Evolutionary conservation across 495 filamentous ascomycete genomes (phyloP), one percentile per base, ranked within the genome.

Genomic region (Collariella sp.): DNA sequence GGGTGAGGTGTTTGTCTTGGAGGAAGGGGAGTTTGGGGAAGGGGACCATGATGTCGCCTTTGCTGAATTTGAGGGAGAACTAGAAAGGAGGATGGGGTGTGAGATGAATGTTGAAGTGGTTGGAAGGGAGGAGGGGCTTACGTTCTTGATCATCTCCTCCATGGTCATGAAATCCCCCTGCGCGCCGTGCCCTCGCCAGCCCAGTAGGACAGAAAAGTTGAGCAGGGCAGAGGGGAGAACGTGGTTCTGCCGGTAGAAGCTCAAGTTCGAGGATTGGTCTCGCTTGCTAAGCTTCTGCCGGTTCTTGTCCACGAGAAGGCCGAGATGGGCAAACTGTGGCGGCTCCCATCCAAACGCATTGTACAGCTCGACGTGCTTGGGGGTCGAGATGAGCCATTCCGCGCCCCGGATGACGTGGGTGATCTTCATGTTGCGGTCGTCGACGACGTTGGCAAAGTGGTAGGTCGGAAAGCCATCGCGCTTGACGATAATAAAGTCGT

Each of bases 391-490:
- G 73, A 97, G 86, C 93, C 93, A 98, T 80, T 98, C 85, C 7
- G 83, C 80, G 46, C 89, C 93, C 38, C 93, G 81, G 47, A 97
- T 86, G 22, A 98, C 94, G 70, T 96, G 91, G 4, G 89, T 97
- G 63, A 98, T 94, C 47, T 86, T 68, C 93, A 98, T 98, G 46
- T 79, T 70, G 64, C 94, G 88, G 67, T 98, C 93, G 67, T 98
- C 93, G 19, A 98, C 84, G 22, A 98, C 91, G 68, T 96, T 97
- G 4, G 93, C 93, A 49, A 98, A 83, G 67, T 97, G 93, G 63
- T 98, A 98, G 9, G 93, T 97, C 1, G 93, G 93, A 48, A 84
- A 82, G 0, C 90, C 90, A 62, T 98, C 93, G 7, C 82, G 83
- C 69, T 97, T 98, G 24, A 95, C 67, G 41, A 98, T 72, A 57